These are phyloP conservation scores for Tylopilus microsporus DNA, from an alignment of 1,284 basidiomycete species.

Conservation along the genomic window DNA sequence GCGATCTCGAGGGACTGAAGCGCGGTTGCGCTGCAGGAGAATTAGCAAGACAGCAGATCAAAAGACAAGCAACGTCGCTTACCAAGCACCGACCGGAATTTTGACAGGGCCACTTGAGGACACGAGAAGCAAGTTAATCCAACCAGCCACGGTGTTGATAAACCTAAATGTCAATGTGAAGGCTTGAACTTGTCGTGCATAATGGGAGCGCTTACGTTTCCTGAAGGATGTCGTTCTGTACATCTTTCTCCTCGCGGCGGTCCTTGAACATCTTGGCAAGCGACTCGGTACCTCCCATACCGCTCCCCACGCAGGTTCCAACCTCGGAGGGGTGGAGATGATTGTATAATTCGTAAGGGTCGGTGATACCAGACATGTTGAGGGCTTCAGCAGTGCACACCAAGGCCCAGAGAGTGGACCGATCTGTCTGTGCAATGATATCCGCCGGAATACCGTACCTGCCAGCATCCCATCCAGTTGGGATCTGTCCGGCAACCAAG, in stretches of 20 bases:
- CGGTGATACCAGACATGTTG: constrained; percentile 94
- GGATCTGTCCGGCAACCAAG: constrained; percentile 92
- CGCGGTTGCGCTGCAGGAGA: constrained; percentile 76
- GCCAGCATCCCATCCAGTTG: constrained; percentile 94
- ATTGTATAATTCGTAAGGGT: constrained; percentile 96
- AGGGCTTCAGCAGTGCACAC: constrained; percentile 93
- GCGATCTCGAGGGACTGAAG: constrained; percentile 97
- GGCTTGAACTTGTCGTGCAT: constrained; percentile 8
- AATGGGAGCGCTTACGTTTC: constrained; percentile 68
- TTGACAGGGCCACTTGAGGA: constrained; percentile 97
- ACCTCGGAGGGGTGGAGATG: constrained; percentile 95
- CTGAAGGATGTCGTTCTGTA: constrained; percentile 97
- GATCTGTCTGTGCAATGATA: constrained; percentile 91
- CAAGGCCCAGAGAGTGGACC: constrained; percentile 95
- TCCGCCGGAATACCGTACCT: constrained; percentile 98
- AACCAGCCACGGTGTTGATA: constrained; percentile 97
- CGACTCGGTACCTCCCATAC: constrained; percentile 93
- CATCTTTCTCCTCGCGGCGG: constrained; percentile 92
- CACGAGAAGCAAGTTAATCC: constrained; percentile 91
- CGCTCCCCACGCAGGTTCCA: constrained; percentile 87
- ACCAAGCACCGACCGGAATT: constrained; percentile 98
- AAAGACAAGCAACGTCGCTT: constrained; percentile 24
- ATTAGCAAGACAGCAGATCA: constrained; percentile 6
- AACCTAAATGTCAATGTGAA: constrained; percentile 51
- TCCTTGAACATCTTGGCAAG: constrained; percentile 98